Evolutionary conservation across 192 early-diverging fungal species (phyloP).

Genomic region (Funneliformis geosporum): DNA sequence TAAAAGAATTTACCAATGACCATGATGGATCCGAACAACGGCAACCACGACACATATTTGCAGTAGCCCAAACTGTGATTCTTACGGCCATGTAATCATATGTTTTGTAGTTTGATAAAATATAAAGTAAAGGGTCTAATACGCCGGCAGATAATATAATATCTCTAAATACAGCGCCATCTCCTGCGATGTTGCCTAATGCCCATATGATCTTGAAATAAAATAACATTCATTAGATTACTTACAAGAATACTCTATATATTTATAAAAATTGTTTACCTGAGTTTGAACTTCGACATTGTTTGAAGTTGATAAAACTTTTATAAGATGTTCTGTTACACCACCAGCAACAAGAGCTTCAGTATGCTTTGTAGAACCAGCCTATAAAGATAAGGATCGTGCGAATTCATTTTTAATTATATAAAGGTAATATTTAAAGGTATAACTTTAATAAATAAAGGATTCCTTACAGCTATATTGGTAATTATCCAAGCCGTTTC

Average conservation of each 20-base stretch:
- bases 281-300: slow-evolving; percentile 23
- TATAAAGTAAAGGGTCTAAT: slow-evolving; percentile 20
- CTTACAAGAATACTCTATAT: background rate
- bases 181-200: slow-evolving; percentile 18
- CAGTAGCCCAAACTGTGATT: slow-evolving; percentile 24
- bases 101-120: slow-evolving; percentile 8
- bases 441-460: background rate
- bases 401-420: background rate
- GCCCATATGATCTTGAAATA: slow-evolving; percentile 25
- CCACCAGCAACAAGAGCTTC: slow-evolving; percentile 10
- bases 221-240: background rate
- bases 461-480: slow-evolving; percentile 14
- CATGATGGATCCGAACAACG: slow-evolving; percentile 24
- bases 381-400: background rate
- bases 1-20: slow-evolving; percentile 4
- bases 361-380: slow-evolving; percentile 15
- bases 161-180: slow-evolving; percentile 15
- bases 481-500: slow-evolving; percentile 27
- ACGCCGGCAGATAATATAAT: slow-evolving; percentile 25
- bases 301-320: background rate
- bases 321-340: slow-evolving; percentile 21
- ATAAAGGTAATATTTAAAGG: background rate
- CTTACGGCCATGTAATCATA: slow-evolving; percentile 26
- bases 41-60: slow-evolving; percentile 26
- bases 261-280: background rate